These are phyloP conservation scores for Rhizophora mangle DNA, from an alignment of 345 rosid genomes.

Conservation along the genomic window DNA sequence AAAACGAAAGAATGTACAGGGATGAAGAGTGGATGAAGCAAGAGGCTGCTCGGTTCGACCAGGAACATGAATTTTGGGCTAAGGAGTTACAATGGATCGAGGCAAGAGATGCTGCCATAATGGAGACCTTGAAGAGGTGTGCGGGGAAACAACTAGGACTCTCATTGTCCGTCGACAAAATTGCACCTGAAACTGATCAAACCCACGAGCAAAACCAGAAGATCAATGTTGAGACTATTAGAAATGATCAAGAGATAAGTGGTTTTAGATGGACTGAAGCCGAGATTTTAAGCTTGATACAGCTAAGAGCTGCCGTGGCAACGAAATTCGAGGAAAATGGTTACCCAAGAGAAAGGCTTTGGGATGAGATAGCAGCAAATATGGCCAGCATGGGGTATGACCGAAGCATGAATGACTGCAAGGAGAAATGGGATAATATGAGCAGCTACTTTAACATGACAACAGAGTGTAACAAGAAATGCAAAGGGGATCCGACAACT, in stretches of 20 bases:
- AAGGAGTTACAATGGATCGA: constrained; percentile 52
- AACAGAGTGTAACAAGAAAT: constrained; percentile 31
- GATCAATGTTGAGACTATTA: constrained; percentile 3
- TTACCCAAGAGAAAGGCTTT: constrained; percentile 24
- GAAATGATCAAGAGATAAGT: not conserved
- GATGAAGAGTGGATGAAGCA: constrained; percentile 55
- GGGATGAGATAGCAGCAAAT: constrained; percentile 45
- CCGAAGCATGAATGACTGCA: constrained; percentile 31
- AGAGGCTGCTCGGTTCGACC: constrained; percentile 42
- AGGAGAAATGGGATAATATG: constrained; percentile 47
- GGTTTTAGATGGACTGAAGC: constrained; percentile 33
- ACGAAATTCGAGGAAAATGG: constrained; percentile 32
- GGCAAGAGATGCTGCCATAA: constrained; percentile 44
- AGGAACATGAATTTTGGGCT: constrained; percentile 47
- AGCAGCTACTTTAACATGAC: constrained; percentile 29
- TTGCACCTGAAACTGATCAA: not conserved
- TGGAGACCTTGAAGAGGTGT: constrained; percentile 43
- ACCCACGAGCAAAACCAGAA: constrained; percentile 5
- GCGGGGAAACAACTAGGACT: constrained; percentile 17
- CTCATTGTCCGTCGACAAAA: constrained; percentile 5
- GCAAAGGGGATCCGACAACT: constrained; percentile 23
- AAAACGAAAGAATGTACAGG: constrained; percentile 39
- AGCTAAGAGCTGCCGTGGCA: constrained; percentile 37
- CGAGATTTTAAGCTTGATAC: constrained; percentile 42
- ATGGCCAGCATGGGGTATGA: constrained; percentile 44